Conservation (phyloP, 345 rosid species). For the Lumnitzera littorea region DNA sequence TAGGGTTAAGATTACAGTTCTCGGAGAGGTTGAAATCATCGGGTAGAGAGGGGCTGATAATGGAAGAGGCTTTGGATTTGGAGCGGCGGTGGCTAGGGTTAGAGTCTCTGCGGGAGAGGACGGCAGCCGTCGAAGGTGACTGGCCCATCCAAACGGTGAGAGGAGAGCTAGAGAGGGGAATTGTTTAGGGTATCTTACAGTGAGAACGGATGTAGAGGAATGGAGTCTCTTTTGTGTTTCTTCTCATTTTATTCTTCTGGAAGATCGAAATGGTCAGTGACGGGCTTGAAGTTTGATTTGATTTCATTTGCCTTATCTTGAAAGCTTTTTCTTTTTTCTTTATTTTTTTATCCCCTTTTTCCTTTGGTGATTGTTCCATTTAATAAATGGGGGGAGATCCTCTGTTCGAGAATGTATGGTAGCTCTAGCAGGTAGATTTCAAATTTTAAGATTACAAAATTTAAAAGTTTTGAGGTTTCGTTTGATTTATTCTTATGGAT, state of each 20-base stretch:
- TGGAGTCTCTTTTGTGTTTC: neutral
- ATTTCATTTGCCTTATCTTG: constrained; percentile 22
- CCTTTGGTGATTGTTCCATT: neutral
- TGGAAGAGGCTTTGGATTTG: constrained; percentile 20
- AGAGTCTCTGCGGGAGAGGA: constrained; percentile 31
- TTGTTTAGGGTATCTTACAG: neutral
- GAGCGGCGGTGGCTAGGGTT: constrained; percentile 23
- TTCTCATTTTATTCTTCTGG: neutral
- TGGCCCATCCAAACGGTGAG: constrained; percentile 55
- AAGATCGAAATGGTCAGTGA: constrained; percentile 12
- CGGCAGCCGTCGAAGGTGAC: constrained; percentile 50
- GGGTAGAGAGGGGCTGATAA: constrained; percentile 20
- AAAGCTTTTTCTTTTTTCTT: neutral
- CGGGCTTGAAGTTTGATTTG: constrained; percentile 34
- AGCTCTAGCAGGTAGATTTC: neutral
- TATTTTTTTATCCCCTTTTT: neutral
- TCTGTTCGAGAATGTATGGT: neutral
- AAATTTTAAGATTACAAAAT: too few relatives aligned
- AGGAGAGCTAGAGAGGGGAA: constrained; percentile 5
- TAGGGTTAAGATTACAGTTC: neutral
- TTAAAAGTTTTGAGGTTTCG: neutral
- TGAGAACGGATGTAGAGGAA: constrained; percentile 1
- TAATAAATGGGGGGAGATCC: neutral
- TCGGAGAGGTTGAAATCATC: constrained; percentile 16
- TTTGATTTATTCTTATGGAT: neutral